Evolutionary conservation across 2,329 filamentous ascomycete genomes (phyloP).

Genomic region (Epichloe hybrida): DNA sequence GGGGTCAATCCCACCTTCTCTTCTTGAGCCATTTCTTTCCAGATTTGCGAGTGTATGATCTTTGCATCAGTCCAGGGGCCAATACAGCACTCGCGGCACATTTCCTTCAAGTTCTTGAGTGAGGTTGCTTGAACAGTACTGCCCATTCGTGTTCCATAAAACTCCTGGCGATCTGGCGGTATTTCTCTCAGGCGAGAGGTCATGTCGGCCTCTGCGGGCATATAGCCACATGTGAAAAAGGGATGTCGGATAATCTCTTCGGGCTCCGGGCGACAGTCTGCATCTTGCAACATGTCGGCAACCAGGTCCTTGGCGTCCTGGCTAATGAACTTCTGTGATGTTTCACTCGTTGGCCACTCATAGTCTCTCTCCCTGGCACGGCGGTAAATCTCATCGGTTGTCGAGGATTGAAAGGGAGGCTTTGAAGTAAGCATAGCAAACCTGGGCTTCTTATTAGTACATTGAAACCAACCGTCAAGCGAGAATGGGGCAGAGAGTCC

Average conservation of each 20-base stretch:
- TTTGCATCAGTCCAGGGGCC: conserved; percentile 38
- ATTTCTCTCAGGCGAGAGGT: conserved; percentile 42
- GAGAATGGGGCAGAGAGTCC: conserved; percentile 13
- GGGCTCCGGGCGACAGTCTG: conserved; percentile 60
- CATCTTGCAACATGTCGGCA: conserved; percentile 60
- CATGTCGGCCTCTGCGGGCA: conserved; percentile 50
- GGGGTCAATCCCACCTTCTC: conserved; percentile 53
- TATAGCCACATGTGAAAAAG: conserved; percentile 66
- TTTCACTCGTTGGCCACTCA: conserved; percentile 59
- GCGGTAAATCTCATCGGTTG: conserved; percentile 73
- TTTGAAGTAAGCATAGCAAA: conserved; percentile 96
- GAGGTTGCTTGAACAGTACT: conserved; percentile 32
- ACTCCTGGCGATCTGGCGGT: conserved; percentile 43
- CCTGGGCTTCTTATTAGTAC: conserved; percentile 25
- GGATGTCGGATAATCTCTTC: conserved; percentile 67
- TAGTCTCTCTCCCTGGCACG: conserved; percentile 60
- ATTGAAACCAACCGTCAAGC: neutral
- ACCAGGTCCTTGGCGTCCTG: conserved; percentile 67
- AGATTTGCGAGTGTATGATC: conserved; percentile 40
- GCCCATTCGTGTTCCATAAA: conserved; percentile 37
- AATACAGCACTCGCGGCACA: conserved; percentile 45
- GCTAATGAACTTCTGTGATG: conserved; percentile 56
- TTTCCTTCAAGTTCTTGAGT: conserved; percentile 38
- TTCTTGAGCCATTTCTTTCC: conserved; percentile 55
- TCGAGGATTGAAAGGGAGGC: conserved; percentile 88